Percentiles rank a stretch among this genome's conserved stretches.
phyloP scores from a whole-genome alignment of 106 monocot species.

The Dendrobium officinale region DNA sequence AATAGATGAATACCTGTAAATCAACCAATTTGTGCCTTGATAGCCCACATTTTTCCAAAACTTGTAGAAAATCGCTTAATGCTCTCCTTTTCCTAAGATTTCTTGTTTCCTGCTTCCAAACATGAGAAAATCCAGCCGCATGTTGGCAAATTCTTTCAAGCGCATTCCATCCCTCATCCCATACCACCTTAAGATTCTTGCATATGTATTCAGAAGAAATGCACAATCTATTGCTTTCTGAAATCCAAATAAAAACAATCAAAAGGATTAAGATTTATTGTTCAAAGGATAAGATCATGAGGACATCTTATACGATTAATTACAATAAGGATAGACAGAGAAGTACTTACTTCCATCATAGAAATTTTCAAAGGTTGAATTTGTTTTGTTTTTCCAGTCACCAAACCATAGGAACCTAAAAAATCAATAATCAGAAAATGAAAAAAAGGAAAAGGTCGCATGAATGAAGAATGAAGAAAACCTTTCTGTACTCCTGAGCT shows the following conservation, averaged over 20 bases:
- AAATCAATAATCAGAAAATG: background rate
- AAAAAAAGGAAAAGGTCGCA: background rate
- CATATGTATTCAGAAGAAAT: conserved; percentile 6
- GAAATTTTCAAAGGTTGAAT: conserved; percentile 4
- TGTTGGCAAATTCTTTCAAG: conserved; percentile 50
- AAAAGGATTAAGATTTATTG: background rate
- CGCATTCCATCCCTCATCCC: conserved; percentile 50
- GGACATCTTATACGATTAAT: background rate
- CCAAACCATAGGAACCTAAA: conserved; percentile 55
- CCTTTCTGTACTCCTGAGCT: conserved; percentile 45
- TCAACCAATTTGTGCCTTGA: conserved; percentile 46
- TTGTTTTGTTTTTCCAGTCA: conserved; percentile 53
- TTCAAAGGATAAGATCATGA: background rate
- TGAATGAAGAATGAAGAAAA: conserved; percentile 14
- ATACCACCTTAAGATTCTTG: conserved; percentile 26
- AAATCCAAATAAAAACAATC: background rate
- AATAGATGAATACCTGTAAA: conserved; percentile 28
- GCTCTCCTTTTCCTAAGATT: conserved; percentile 61
- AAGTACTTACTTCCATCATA: background rate
- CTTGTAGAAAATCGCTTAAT: conserved; percentile 48
- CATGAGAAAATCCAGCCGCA: conserved; percentile 51
- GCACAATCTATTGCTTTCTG: background rate
- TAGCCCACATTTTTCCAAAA: conserved; percentile 68
- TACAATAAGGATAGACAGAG: background rate
- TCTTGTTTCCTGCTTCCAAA: conserved; percentile 53